Base-by-base conservation (phyloP, 352 stramenopile genomes). In the Phytophthora sp. region DNA sequence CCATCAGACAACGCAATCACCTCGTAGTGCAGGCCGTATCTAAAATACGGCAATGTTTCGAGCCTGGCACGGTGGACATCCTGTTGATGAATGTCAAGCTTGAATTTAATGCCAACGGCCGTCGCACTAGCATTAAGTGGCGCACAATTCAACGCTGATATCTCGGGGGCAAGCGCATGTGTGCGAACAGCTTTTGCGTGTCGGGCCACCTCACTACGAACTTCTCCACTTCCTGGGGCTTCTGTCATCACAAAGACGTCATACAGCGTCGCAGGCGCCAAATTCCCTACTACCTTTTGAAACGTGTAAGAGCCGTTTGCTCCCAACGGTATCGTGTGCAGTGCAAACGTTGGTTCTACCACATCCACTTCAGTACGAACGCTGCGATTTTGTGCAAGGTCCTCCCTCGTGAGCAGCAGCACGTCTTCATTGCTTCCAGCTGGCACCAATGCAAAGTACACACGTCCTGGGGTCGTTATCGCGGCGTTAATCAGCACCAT, bases 181-280 rank as follows among this genome's bases (percentile, higher is more conserved):
- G 82, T 94, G 13, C 69, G 76, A 30, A 84, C 74, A 15, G 59
- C 70, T 10, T 54, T 43, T 3, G 56, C 1, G 12, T 72, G n/a
- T 0, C 46, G 54, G 42, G 65, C 20, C 13, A 92, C 38, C 23
- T 77, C 55, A 41, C 79, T 87, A 24, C 73, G 74, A 12, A 95
- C 84, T 3, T 57, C 48, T 37, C 79, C 80, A n/a, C 48, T 64
- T 2, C 82, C 84, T 5, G 72, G 26, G 0, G 86, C 74, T 62
- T 95, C 82, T 0, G 82, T 77, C 13, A 89, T 66, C 3, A 86
- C 13, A 21, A 88, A 66, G 5, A 87, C 17, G 8, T 93, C 81
- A 54, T 92, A 92, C 21, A 77, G 49, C 12, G 79, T 92, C 5
- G 81, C 74, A 1, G 84, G 67, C 0, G 41, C 32, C n/a, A 92